Evolutionary conservation across 2,329 filamentous ascomycete genomes (phyloP).

Genomic region (Cladobotryum protrusum): DNA sequence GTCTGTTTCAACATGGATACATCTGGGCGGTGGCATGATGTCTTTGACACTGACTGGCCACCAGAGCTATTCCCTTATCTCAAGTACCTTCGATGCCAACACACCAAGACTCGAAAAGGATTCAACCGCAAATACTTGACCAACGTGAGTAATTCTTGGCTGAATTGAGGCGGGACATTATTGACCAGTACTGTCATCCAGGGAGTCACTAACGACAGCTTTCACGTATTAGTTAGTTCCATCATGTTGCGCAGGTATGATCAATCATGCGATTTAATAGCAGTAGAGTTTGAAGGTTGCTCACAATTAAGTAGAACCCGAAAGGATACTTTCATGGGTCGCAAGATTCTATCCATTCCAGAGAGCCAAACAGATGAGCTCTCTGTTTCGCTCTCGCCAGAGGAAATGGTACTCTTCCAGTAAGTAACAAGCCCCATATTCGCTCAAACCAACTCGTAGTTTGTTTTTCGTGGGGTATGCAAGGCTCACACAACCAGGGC

Average conservation of each 20-base stretch:
- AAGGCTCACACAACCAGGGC: neutral
- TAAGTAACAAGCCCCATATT: slow-evolving; percentile 12
- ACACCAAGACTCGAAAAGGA: neutral
- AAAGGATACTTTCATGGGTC: slow-evolving; percentile 23
- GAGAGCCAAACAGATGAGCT: slow-evolving; percentile 12
- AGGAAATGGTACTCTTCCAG: slow-evolving; percentile 23
- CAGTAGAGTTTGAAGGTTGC: neutral
- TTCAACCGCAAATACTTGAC: slow-evolving; percentile 17
- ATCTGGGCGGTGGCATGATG: neutral
- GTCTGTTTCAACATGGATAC: slow-evolving; percentile 14
- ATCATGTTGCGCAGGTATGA: slow-evolving; percentile 25
- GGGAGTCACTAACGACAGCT: slow-evolving; percentile 9
- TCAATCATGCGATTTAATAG: neutral
- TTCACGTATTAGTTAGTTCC: slow-evolving; percentile 16
- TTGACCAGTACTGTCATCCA: neutral
- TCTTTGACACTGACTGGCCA: slow-evolving; percentile 10
- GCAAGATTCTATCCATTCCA: slow-evolving; percentile 21
- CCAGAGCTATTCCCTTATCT: slow-evolving; percentile 32
- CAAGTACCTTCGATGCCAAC: slow-evolving; percentile 23
- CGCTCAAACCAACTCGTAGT: too few relatives aligned
- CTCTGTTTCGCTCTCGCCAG: slow-evolving; percentile 18
- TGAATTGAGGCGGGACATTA: neutral
- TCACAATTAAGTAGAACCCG: slow-evolving; percentile 16
- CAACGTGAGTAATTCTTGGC: slow-evolving; percentile 9
- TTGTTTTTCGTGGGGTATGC: too few relatives aligned